phyloP scores from a whole-genome alignment of 306 rosid genomes.

The Quercus wislizeni region DNA sequence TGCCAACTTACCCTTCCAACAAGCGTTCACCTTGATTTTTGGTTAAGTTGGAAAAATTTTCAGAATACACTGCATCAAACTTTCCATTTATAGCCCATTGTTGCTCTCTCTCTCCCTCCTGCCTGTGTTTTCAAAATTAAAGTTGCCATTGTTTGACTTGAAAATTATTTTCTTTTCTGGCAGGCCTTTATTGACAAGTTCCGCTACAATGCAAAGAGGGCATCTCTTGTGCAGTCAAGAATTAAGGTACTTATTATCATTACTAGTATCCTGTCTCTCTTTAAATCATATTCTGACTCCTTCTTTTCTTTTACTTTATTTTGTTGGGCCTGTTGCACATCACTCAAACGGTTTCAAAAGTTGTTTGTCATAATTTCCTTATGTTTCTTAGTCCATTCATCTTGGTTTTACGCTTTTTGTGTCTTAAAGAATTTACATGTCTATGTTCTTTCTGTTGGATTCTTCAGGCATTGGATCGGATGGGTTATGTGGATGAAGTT shows the following conservation, averaged over 20 bases:
- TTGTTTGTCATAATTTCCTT: neutral
- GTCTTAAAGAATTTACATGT: neutral
- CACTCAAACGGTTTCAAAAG: neutral
- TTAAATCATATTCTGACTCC: slow-evolving; percentile 16
- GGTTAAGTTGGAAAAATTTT: neutral
- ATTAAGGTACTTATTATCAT: slow-evolving; percentile 70
- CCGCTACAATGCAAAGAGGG: slow-evolving; percentile 97
- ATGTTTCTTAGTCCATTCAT: slow-evolving; percentile 5
- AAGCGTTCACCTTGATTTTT: neutral
- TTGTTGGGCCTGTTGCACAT: slow-evolving; percentile 9
- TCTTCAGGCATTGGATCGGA: slow-evolving; percentile 84
- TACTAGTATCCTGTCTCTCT: neutral
- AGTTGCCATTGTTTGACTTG: slow-evolving; percentile 31
- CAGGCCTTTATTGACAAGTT: slow-evolving; percentile 98
- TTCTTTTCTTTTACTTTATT: neutral
- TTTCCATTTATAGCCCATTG: neutral
- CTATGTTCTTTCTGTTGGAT: neutral
- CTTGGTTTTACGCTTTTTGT: slow-evolving; percentile 17
- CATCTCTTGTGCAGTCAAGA: slow-evolving; percentile 98
- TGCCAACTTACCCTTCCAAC: neutral
- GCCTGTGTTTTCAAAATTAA: neutral
- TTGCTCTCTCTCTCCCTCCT: neutral
- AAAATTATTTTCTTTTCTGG: slow-evolving; percentile 24
- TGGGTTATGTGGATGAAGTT: slow-evolving; percentile 89
- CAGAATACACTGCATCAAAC: neutral